Base-by-base conservation (phyloP, 1,139 yeast genomes). In the Geotrichum cucujoidarum region DNA sequence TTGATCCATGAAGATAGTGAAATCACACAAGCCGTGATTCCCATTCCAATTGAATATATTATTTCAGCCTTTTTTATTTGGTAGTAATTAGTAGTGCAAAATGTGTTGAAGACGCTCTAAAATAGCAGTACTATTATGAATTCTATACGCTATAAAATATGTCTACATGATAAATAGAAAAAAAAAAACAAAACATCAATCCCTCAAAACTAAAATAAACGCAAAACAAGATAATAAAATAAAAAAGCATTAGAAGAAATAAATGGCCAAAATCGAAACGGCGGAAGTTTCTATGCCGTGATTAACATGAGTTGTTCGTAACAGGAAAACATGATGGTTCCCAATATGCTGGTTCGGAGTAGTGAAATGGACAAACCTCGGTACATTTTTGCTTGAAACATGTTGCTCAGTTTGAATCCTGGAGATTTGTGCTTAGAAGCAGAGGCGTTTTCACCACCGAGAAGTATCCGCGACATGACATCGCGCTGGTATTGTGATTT, bases 321-420 rank as follows among this genome's bases (percentile, higher is more conserved):
- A 18, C 77, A 69, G 33, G 88, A 75, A 66, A 87, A 87, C 63
- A 87, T 85, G 8, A 82, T 81, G 77, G 83, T 77, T 53, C 87
- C 88, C 13, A 82, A 82, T 50, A 83, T 59, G 50, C 87, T 78
- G 0, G 94, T 80, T 53, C 95, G 72, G 4, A 81, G 68, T 29
- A 84, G 69, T 6, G 90, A 81, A 27, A 87, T 83, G 1, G 89
- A 87, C 47, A 87, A 69, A 0, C 95, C 95, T 47, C 90, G 69
- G 64, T 85, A 87, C 74, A 83, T 73, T 30, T 75, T 68, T 42
- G 75, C 67, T 34, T 57, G 55, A 33, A 63, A 52, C 46, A 67
- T 39, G 4, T 57, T 52, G n/a, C 52, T 37, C 22, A 59, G 43
- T 17, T 46, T 33, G 33, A 54, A 47, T 32, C 52, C 48, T n/a